These are phyloP conservation scores for Neoarthrinium moseri DNA, from an alignment of 2,329 filamentous ascomycete species.

Conservation along the genomic window DNA sequence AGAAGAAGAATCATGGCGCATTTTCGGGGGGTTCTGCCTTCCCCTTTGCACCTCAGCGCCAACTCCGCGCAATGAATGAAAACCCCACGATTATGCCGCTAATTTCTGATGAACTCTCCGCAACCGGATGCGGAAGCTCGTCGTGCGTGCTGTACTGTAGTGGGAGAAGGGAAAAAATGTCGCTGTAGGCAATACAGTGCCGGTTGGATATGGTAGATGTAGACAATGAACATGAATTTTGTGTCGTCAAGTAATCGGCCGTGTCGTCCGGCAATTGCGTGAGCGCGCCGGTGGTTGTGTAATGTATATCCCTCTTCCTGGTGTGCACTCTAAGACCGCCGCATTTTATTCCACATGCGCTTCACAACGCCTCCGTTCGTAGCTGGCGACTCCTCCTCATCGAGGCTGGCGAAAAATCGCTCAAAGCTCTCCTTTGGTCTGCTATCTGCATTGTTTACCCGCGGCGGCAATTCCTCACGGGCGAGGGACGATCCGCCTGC, in stretches of 20 bases:
- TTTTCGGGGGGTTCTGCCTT: too few relatives aligned
- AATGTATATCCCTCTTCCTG: neutral
- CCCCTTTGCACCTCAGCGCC: too few relatives aligned
- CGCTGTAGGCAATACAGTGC: too few relatives aligned
- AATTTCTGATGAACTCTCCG: neutral
- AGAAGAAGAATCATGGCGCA: too few relatives aligned
- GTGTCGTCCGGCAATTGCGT: neutral
- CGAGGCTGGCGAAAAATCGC: constrained; percentile 50
- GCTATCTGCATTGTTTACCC: constrained; percentile 8
- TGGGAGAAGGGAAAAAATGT: too few relatives aligned
- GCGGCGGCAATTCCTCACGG: constrained; percentile 27
- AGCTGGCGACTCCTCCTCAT: constrained; percentile 43
- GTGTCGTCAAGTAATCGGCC: neutral
- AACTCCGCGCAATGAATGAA: constrained; percentile 1
- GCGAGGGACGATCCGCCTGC: constrained; percentile 24
- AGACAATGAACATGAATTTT: neutral
- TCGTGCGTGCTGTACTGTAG: neutral
- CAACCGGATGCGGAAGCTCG: neutral
- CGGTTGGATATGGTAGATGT: too few relatives aligned
- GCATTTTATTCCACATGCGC: constrained; percentile 63
- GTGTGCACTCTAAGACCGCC: constrained; percentile 31
- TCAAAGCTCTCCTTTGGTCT: constrained; percentile 54
- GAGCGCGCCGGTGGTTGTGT: too few relatives aligned
- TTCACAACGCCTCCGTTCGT: constrained; percentile 57
- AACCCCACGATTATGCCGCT: too few relatives aligned